phyloP scores from a whole-genome alignment of 2,329 filamentous ascomycete species.

The Scolecobasidium constrictum region DNA sequence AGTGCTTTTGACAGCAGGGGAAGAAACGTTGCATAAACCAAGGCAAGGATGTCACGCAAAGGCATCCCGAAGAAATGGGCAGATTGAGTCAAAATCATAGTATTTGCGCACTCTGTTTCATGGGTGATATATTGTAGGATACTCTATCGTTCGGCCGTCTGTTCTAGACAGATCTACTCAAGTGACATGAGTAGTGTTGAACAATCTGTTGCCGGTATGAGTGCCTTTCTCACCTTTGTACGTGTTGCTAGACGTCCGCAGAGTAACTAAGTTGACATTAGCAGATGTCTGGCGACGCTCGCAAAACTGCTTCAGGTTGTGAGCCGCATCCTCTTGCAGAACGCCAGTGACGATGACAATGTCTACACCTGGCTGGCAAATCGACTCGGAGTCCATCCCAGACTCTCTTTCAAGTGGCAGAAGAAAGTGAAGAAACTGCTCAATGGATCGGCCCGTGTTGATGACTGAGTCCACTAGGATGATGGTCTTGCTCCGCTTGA shows the following conservation, averaged over 20 bases:
- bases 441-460: constrained; percentile 43
- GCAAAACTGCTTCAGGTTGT: constrained; percentile 12
- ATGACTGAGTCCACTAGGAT: constrained; percentile 51
- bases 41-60: too few relatives aligned
- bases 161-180: too few relatives aligned
- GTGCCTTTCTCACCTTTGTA: constrained; percentile 41
- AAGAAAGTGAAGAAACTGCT: too few relatives aligned
- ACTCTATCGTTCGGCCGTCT: too few relatives aligned
- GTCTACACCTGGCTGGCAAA: too few relatives aligned
- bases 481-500: constrained; percentile 30
- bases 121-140: too few relatives aligned
- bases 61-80: too few relatives aligned
- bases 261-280: constrained; percentile 35
- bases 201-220: constrained; percentile 50
- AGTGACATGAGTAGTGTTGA: constrained; percentile 43
- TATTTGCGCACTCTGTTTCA: too few relatives aligned
- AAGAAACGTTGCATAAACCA: too few relatives aligned
- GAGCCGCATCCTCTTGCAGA: constrained; percentile 31
- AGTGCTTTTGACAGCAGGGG: neutral
- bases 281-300: constrained; percentile 15
- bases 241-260: constrained; percentile 46
- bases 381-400: too few relatives aligned
- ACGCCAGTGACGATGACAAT: constrained; percentile 47
- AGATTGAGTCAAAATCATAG: too few relatives aligned
- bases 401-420: too few relatives aligned